Evolutionary conservation across 2,329 filamentous ascomycete genomes (phyloP), one percentile per base, ranked within the genome.

Genomic region (Beauveria australis): DNA sequence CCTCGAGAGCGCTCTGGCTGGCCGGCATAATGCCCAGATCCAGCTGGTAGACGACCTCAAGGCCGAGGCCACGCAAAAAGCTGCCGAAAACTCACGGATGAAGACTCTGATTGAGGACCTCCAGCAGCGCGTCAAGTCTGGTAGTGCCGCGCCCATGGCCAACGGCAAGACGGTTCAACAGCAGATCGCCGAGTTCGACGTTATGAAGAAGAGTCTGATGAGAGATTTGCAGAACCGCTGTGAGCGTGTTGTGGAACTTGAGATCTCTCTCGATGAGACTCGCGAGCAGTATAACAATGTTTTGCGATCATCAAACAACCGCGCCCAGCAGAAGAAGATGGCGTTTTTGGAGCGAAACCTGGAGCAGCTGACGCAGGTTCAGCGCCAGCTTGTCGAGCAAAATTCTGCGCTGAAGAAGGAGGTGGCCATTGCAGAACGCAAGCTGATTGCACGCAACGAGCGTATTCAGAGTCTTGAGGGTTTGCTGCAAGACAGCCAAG

Each of bases 141-240:
- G 82, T 65, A 73, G 73, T 19, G 71, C 75, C 10, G 76, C 79
- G 30, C 81, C 87, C 28, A 91, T 88, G 71, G 78, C 85, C 60
- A 91, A 90, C 69, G 89, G 89, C 81, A 96, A 96, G 82, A 95
- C 91, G 14, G 85, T 97, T 49, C 92, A 96, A 73, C 93, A 99
- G 78, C 94, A 97, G 77, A 96, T 99, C 74, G 91, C 93, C 62
- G 94, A 99, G 73, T 99, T 99, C 68, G 94, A 99, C 75, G 89
- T 91, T 62, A 99, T 99, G 92, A 99, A 99, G 86, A 99, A 99
- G 85, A 96, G 90, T 66, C 81, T 99, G 67, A 99, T 99, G 94
- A 90, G 94, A 61, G 94, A 99, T 75, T 80, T 99, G 66, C 94
- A 99, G 76, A 97, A 99, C 79, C 89, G 94, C 63, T 99, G 94